Percentiles rank a stretch among this genome's conserved stretches.
Conservation (phyloP, 2,329 filamentous ascomycete genomes). For the Arthrobotrys entomopaga region DNA sequence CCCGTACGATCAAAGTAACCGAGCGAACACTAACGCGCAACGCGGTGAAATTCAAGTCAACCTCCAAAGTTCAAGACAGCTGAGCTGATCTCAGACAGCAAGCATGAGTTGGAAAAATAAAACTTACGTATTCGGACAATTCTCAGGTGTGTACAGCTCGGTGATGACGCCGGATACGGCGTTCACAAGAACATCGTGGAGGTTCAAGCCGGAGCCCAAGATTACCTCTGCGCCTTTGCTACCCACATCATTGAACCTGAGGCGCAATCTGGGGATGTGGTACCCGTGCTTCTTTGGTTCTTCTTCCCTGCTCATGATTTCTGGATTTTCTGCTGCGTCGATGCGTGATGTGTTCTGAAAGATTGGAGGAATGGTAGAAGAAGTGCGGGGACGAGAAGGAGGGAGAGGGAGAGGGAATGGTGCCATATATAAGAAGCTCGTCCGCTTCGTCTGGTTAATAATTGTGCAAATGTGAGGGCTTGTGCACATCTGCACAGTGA, state of each 20-base stretch:
- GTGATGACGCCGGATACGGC: constrained; percentile 76
- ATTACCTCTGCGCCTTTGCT: constrained; percentile 74
- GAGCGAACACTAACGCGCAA: constrained; percentile 71
- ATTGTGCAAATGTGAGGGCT: constrained; percentile 8
- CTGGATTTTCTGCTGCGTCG: constrained; percentile 37
- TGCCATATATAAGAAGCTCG: constrained; percentile 26
- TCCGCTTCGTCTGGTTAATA: constrained; percentile 19
- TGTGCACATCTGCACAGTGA: background rate
- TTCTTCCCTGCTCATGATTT: constrained; percentile 41
- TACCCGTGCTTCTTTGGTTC: constrained; percentile 14
- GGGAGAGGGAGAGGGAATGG: constrained; percentile 12
- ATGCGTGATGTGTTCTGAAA: constrained; percentile 36
- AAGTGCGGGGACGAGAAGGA: constrained; percentile 44
- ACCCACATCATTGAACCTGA: constrained; percentile 70
- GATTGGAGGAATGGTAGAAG: constrained; percentile 42
- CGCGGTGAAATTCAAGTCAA: constrained; percentile 54
- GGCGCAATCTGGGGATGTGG: constrained; percentile 63
- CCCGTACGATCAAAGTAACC: constrained; percentile 81
- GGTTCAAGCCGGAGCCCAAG: constrained; percentile 71
- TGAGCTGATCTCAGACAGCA: background rate
- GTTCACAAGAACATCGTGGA: constrained; percentile 70
- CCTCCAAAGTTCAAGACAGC: background rate
- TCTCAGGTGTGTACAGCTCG: constrained; percentile 72
- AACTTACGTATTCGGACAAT: constrained; percentile 56
- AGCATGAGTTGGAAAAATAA: background rate